Conservation (phyloP, 1,139 yeast species). For the Spathaspora jeffriesii region DNA sequence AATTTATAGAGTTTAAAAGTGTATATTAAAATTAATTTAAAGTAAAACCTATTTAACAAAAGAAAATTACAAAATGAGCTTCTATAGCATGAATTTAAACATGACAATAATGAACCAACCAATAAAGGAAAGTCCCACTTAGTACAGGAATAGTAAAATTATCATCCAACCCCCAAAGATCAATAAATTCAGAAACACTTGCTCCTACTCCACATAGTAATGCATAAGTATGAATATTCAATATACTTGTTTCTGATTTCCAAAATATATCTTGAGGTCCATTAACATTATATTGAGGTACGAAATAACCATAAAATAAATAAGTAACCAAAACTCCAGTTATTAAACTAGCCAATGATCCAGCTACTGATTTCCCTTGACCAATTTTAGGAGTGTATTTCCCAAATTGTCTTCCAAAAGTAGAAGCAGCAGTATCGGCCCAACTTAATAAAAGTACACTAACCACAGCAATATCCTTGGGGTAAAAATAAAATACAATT, state of each 20-base stretch:
- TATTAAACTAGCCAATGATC: slow-evolving; percentile 79
- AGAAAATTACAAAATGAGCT: background rate
- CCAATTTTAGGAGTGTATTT: slow-evolving; percentile 78
- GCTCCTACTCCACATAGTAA: slow-evolving; percentile 77
- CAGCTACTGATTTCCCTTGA: slow-evolving; percentile 81
- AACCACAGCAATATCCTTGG: slow-evolving; percentile 81
- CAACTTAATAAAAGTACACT: slow-evolving; percentile 83
- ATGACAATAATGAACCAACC: slow-evolving; percentile 31
- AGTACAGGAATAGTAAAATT: slow-evolving; percentile 92
- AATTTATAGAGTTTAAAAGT: background rate
- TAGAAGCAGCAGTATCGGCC: slow-evolving; percentile 98
- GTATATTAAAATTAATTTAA: slow-evolving; percentile 1
- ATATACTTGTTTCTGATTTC: slow-evolving; percentile 58
- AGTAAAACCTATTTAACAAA: background rate
- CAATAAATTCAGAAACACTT: slow-evolving; percentile 82
- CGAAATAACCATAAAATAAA: slow-evolving; percentile 68
- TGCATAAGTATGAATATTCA: slow-evolving; percentile 55
- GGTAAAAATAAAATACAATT: slow-evolving; percentile 65
- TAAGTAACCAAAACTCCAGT: slow-evolving; percentile 71
- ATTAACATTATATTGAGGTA: slow-evolving; percentile 60
- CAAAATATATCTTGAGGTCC: slow-evolving; percentile 59
- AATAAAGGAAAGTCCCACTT: slow-evolving; percentile 64
- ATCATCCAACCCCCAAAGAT: slow-evolving; percentile 78
- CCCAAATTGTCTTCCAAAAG: slow-evolving; percentile 85
- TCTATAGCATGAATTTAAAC: slow-evolving; percentile 10